Evolutionary conservation across 352 stramenopile species (phyloP).

Genomic region (Phytophthora pinifolia): DNA sequence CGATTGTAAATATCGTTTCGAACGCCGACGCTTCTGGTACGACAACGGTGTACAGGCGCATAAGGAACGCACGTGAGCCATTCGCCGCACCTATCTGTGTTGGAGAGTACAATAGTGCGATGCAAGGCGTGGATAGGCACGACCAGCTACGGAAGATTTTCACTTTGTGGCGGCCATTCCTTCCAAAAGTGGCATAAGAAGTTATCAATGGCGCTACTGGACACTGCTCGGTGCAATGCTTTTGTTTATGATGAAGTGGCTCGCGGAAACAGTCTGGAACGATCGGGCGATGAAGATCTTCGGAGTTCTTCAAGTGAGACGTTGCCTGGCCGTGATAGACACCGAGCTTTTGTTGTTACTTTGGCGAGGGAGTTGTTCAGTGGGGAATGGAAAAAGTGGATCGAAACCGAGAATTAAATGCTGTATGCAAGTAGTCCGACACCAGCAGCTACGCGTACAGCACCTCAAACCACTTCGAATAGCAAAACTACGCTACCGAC

Average conservation of each 20-base stretch:
- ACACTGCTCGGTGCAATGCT: conserved; percentile 2
- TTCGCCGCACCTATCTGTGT: no score
- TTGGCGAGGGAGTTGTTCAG: not conserved
- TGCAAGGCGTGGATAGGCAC: no score
- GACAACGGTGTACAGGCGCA: no score
- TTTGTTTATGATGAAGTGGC: conserved; percentile 1
- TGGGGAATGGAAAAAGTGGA: not conserved
- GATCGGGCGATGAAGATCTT: no score
- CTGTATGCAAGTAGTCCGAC: not conserved
- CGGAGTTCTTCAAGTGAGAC: no score
- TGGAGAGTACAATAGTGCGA: no score
- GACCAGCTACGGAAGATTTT: no score
- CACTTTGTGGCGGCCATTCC: no score
- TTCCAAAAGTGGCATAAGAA: not conserved
- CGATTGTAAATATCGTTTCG: not conserved
- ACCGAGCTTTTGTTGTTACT: not conserved
- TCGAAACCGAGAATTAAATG: not conserved
- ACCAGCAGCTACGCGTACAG: not conserved
- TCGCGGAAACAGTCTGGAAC: not conserved
- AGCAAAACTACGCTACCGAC: no score
- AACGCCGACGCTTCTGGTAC: not conserved
- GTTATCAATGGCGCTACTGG: not conserved
- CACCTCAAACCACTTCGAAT: no score
- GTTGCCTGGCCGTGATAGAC: not conserved
- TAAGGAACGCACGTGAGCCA: no score